These are phyloP conservation scores for Pseudogymnoascus destructans DNA, from an alignment of 2,329 filamentous ascomycete species.

Conservation along the genomic window DNA sequence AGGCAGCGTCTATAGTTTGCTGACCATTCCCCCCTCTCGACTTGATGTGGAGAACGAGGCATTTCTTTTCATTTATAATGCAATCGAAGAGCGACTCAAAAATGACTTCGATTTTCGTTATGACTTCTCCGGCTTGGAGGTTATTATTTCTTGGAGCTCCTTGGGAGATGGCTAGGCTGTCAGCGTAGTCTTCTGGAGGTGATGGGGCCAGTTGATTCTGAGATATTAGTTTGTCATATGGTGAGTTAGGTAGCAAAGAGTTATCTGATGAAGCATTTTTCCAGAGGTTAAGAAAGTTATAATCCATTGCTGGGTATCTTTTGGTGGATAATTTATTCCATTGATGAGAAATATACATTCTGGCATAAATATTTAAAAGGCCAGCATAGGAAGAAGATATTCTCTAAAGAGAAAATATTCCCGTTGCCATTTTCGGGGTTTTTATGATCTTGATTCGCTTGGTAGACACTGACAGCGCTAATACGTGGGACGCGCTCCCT, in stretches of 20 bases:
- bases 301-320: not conserved
- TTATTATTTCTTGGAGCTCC: not conserved
- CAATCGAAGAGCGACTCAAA: constrained; percentile 39
- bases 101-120: constrained; percentile 42
- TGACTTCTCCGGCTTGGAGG: constrained; percentile 25
- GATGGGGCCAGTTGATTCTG: not conserved
- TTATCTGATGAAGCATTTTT: not conserved
- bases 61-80: constrained; percentile 31
- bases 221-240: not conserved
- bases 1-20: constrained; percentile 5
- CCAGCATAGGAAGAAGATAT: not conserved
- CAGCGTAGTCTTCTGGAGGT: not conserved
- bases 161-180: not conserved
- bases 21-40: constrained; percentile 19
- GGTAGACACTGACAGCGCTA: no score
- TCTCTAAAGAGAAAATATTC: not conserved
- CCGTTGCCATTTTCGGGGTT: no score
- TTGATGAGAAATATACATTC: not conserved
- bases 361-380: not conserved
- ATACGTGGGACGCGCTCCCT: no score
- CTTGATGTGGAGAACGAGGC: constrained; percentile 37
- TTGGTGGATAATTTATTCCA: not conserved
- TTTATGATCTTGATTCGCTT: not conserved
- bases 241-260: not conserved
- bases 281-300: not conserved